Evolutionary conservation across 2,329 filamentous ascomycete species (phyloP).

Genomic region (Botryotinia narcissicola): DNA sequence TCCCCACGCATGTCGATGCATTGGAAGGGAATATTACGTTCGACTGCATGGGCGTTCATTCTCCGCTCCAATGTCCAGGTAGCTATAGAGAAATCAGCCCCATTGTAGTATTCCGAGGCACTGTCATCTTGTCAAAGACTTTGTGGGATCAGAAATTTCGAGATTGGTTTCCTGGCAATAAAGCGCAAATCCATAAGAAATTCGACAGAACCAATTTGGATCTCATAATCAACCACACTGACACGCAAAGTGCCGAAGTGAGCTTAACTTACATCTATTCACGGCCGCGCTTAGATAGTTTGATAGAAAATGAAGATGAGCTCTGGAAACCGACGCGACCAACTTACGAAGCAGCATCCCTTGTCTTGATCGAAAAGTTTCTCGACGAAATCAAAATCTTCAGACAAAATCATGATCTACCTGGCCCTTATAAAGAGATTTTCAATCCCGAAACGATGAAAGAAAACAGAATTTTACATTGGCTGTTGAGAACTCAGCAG

Average conservation of each 20-base stretch:
- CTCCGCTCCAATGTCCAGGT: background rate
- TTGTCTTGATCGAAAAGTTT: background rate
- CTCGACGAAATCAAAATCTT: background rate
- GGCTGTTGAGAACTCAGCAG: conserved; percentile 21
- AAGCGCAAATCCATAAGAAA: background rate
- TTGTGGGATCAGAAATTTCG: background rate
- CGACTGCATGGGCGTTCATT: conserved; percentile 7
- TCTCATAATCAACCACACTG: background rate
- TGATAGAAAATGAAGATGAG: background rate
- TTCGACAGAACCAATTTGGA: background rate
- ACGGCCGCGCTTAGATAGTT: background rate
- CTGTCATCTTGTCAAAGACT: background rate
- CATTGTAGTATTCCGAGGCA: background rate
- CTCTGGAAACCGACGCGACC: conserved; percentile 3
- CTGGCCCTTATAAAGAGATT: conserved; percentile 22
- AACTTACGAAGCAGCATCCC: background rate
- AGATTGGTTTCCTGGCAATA: background rate
- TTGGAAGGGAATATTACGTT: conserved; percentile 3
- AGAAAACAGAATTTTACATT: conserved; percentile 23
- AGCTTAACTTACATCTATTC: background rate
- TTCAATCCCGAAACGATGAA: conserved; percentile 23
- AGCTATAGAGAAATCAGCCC: background rate
- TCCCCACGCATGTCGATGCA: background rate
- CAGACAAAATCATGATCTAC: background rate
- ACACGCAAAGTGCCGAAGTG: background rate